Conservation (phyloP, 192 early-diverging fungal genomes). For the Gaertneriomyces sp. region DNA sequence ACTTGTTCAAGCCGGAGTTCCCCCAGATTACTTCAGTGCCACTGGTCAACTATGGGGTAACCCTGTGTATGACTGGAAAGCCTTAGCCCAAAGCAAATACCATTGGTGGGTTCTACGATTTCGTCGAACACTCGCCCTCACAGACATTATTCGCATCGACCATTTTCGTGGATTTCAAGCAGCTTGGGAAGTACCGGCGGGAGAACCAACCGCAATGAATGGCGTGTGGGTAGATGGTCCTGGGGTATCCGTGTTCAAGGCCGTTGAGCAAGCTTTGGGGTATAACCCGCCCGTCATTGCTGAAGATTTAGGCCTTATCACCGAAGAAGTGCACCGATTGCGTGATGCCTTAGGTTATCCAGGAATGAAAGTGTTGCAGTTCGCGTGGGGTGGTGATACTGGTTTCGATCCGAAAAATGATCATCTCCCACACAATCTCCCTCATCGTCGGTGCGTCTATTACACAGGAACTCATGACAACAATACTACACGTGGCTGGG, state of each 20-base stretch:
- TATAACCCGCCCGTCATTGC: slow-evolving; percentile 21
- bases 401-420: slow-evolving; percentile 9
- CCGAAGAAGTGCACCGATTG: slow-evolving; percentile 8
- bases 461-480: slow-evolving; percentile 32
- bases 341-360: slow-evolving; percentile 26
- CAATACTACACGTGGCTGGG: slow-evolving; percentile 23
- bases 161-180: slow-evolving; percentile 29
- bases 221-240: slow-evolving; percentile 26
- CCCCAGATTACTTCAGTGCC: slow-evolving; percentile 27
- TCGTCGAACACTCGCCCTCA: slow-evolving; percentile 11
- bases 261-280: slow-evolving; percentile 17
- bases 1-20: slow-evolving; percentile 24
- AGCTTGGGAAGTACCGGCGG: slow-evolving; percentile 28
- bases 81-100: slow-evolving; percentile 19
- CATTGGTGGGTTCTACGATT: slow-evolving; percentile 24
- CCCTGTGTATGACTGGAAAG: slow-evolving; percentile 27
- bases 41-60: slow-evolving; percentile 30
- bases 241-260: slow-evolving; percentile 22
- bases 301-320: slow-evolving; percentile 26
- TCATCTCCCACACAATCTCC: slow-evolving; percentile 23
- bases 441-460: slow-evolving; percentile 15
- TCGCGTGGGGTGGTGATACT: slow-evolving; percentile 22
- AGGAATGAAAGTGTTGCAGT: slow-evolving; percentile 29
- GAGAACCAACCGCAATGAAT: slow-evolving; percentile 14
- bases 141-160: slow-evolving; percentile 26